A percentile compares a stretch with the other conserved stretches of the same genome.
Evolutionary conservation across 371 early-diverging fungal species (phyloP).

Genomic region (Cokeromyces recurvatus): DNA sequence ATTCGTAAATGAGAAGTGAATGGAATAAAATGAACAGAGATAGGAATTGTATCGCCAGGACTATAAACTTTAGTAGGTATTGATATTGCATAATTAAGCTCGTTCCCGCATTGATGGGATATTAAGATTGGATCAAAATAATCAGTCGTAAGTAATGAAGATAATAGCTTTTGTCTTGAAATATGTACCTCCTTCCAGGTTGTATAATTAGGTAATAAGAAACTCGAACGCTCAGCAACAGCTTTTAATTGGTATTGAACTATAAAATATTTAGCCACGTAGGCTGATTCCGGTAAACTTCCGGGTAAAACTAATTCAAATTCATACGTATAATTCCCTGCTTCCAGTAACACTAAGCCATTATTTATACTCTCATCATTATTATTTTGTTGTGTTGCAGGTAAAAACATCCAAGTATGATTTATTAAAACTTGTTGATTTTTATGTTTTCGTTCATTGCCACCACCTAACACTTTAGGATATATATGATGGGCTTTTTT

Average conservation of each 20-base stretch:
- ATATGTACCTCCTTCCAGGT: slow-evolving; percentile 16
- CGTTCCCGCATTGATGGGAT: slow-evolving; percentile 24
- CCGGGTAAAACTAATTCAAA: slow-evolving; percentile 35
- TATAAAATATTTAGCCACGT: slow-evolving; percentile 21
- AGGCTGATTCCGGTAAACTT: slow-evolving; percentile 25
- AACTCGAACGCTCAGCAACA: slow-evolving; percentile 16
- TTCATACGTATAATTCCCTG: slow-evolving; percentile 22
- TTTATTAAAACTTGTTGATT: slow-evolving; percentile 17
- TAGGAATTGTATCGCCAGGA: slow-evolving; percentile 23
- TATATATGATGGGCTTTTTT: too few relatives aligned
- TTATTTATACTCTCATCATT: not conserved
- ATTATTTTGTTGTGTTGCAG: slow-evolving; percentile 3
- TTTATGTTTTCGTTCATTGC: slow-evolving; percentile 16
- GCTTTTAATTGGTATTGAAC: slow-evolving; percentile 30
- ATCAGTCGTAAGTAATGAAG: slow-evolving; percentile 3
- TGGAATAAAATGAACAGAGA: slow-evolving; percentile 12
- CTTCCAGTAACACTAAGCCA: slow-evolving; percentile 7
- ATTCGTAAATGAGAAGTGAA: slow-evolving; percentile 9
- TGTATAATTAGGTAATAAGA: slow-evolving; percentile 16
- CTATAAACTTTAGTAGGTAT: slow-evolving; percentile 27
- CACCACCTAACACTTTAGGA: slow-evolving; percentile 19
- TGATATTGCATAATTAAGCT: slow-evolving; percentile 23
- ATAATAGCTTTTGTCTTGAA: slow-evolving; percentile 16
- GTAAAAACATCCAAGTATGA: slow-evolving; percentile 29
- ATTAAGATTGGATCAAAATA: slow-evolving; percentile 25